phyloP scores from a whole-genome alignment of 108 stramenopile species.

The Mayamaea pseudoterrestris region DNA sequence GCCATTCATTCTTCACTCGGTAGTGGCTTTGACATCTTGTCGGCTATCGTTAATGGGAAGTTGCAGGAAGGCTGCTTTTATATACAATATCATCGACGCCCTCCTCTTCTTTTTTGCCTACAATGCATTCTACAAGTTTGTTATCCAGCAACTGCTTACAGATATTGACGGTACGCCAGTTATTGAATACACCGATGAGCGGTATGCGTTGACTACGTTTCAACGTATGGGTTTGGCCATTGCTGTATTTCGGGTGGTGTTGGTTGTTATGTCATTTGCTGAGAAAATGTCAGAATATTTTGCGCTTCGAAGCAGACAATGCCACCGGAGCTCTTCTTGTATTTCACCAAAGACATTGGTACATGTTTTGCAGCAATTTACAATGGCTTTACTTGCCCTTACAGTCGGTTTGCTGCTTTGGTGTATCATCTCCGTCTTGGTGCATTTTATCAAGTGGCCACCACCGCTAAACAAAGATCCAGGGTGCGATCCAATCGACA shows the following conservation, averaged over 20 bases:
- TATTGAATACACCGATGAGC: conserved; percentile 8
- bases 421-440: conserved; percentile 6
- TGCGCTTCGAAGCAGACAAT: background rate
- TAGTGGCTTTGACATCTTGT: background rate
- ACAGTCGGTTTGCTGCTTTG: conserved; percentile 1
- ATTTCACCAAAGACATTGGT: background rate
- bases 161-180: conserved; percentile 16
- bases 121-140: background rate
- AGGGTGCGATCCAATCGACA: conserved; percentile 52
- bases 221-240: background rate
- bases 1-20: background rate
- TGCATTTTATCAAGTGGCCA: background rate
- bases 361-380: background rate
- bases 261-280: background rate
- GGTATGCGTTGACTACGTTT: background rate
- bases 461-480: background rate
- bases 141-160: conserved; percentile 4
- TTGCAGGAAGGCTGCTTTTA: background rate
- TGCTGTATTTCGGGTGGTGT: background rate
- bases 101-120: conserved; percentile 1
- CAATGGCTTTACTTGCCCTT: background rate
- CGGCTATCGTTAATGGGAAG: background rate
- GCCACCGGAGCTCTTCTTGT: background rate
- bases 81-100: background rate
- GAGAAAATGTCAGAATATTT: background rate